phyloP scores from a whole-genome alignment of 495 filamentous ascomycete genomes.

The Astrocystis sublimbata region DNA sequence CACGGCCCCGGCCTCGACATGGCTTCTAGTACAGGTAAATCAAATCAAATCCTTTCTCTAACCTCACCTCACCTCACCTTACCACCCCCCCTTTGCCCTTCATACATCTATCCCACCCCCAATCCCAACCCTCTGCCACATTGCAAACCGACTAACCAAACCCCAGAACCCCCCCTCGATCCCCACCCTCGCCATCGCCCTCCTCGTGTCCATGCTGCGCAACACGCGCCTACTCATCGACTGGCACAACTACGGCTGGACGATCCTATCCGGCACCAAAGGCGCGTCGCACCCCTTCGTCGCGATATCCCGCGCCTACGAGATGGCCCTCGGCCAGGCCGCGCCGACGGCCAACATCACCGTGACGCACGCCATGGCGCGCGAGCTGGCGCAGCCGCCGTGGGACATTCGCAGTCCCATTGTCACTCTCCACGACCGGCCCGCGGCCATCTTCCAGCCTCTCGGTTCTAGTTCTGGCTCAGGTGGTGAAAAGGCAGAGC shows the following conservation, averaged over 20 bases:
- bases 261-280: conserved; percentile 73
- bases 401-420: conserved; percentile 66
- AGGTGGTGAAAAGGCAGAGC: too few relatives aligned
- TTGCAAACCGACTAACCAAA: too few relatives aligned
- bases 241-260: conserved; percentile 99
- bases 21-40: conserved; percentile 75
- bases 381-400: conserved; percentile 61
- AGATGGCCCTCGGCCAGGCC: conserved; percentile 63
- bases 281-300: conserved; percentile 77
- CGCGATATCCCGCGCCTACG: conserved; percentile 70
- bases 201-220: conserved; percentile 71
- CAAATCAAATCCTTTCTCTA: too few relatives aligned
- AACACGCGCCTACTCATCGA: conserved; percentile 85
- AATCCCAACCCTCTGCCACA: conserved; percentile 2
- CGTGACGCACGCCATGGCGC: conserved; percentile 85
- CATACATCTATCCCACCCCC: neutral
- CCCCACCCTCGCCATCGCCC: conserved; percentile 77
- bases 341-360: conserved; percentile 74
- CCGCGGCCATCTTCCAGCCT: conserved; percentile 77
- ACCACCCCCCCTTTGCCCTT: too few relatives aligned
- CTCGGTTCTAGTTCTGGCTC: conserved; percentile 50
- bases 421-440: conserved; percentile 80
- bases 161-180: conserved; percentile 92
- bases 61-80: too few relatives aligned
- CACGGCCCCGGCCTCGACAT: conserved; percentile 66